Evolutionary conservation across 2,329 filamentous ascomycete species (phyloP).

Genomic region (Penicillium sp.): DNA sequence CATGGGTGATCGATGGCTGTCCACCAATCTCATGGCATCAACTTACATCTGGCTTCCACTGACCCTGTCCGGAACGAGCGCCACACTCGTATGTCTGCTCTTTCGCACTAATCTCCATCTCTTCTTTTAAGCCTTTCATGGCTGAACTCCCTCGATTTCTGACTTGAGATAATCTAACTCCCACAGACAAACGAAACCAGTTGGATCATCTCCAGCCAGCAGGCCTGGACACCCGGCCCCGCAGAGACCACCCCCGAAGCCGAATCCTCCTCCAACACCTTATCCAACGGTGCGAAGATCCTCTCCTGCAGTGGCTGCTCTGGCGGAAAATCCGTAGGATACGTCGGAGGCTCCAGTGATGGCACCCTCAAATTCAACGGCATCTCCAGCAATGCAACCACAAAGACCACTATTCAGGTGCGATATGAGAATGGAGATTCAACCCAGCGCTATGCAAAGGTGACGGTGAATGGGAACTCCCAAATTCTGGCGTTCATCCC

Average conservation of each 20-base stretch:
- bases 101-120: not conserved
- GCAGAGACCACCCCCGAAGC: not conserved
- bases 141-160: not conserved
- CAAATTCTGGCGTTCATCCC: not conserved
- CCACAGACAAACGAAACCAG: not conserved
- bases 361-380: not conserved
- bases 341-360: not conserved
- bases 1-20: slow-evolving; percentile 68
- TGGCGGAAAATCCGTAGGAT: not conserved
- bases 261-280: not conserved
- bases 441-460: not conserved
- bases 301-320: not conserved
- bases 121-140: too few species aligned
- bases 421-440: slow-evolving; percentile 2
- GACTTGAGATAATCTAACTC: not conserved
- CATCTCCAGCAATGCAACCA: not conserved
- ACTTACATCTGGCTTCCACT: slow-evolving; percentile 69
- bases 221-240: not conserved
- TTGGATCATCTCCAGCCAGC: not conserved
- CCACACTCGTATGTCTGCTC: not conserved
- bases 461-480: not conserved
- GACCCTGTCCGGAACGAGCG: not conserved
- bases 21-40: slow-evolving; percentile 59
- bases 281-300: not conserved
- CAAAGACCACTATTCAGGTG: not conserved